These are phyloP conservation scores for Leucosporidium creatinivorum DNA, from an alignment of 768 basidiomycete species.

Conservation along the genomic window DNA sequence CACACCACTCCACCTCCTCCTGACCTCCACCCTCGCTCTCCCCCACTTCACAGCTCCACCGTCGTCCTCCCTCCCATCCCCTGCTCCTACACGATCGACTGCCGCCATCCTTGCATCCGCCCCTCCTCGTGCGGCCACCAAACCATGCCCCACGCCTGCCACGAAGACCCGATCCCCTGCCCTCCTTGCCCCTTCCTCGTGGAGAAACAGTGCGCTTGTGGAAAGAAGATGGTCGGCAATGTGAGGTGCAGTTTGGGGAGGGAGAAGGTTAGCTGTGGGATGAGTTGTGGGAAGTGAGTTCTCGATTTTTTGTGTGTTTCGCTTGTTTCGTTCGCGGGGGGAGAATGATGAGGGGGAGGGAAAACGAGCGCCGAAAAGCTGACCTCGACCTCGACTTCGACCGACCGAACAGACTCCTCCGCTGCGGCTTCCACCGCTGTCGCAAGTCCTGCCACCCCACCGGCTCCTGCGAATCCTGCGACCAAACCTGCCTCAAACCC, in stretches of 20 bases:
- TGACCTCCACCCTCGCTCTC: too few relatives aligned
- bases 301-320: neutral
- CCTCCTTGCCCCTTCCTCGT: slow-evolving; percentile 83
- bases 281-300: slow-evolving; percentile 64
- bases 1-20: neutral
- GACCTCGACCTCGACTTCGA: neutral
- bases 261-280: slow-evolving; percentile 71
- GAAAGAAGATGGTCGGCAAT: slow-evolving; percentile 71
- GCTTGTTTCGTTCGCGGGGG: neutral
- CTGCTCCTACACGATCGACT: slow-evolving; percentile 73
- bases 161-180: slow-evolving; percentile 60
- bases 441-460: slow-evolving; percentile 66
- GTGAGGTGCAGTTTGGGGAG: slow-evolving; percentile 73
- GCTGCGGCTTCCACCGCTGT: slow-evolving; percentile 86
- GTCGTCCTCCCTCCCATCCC: slow-evolving; percentile 79
- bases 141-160: slow-evolving; percentile 68
- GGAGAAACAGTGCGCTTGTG: slow-evolving; percentile 75
- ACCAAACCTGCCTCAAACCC: slow-evolving; percentile 71
- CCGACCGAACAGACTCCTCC: slow-evolving; percentile 49
- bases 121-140: slow-evolving; percentile 77
- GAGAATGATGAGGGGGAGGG: too few relatives aligned
- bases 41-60: slow-evolving; percentile 50
- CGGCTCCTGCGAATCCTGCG: slow-evolving; percentile 71
- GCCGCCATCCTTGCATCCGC: slow-evolving; percentile 69
- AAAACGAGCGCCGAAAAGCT: too few relatives aligned